phyloP scores from a whole-genome alignment of 352 stramenopile species.

The Hyaloperonospora arabidopsidis region DNA sequence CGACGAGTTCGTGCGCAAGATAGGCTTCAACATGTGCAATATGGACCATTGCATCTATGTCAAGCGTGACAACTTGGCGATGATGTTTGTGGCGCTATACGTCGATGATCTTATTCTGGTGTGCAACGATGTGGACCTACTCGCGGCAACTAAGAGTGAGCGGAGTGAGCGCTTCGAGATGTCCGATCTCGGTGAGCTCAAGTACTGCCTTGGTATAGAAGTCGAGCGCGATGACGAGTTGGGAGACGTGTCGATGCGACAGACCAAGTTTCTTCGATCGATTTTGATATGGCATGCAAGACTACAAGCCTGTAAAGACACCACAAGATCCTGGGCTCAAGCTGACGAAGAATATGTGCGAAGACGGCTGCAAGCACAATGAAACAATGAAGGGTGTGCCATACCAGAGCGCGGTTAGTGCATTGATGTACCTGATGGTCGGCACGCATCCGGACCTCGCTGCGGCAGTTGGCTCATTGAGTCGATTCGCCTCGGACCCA shows the following conservation, averaged over 20 bases:
- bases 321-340: neutral
- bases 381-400: too few species aligned
- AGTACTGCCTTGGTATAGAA: neutral
- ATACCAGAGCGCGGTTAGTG: neutral
- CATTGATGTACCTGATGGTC: neutral
- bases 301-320: neutral
- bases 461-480: neutral
- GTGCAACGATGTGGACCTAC: neutral
- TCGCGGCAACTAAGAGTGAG: neutral
- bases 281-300: neutral
- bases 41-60: neutral
- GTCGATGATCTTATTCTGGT: neutral
- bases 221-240: neutral
- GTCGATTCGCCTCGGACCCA: neutral
- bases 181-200: neutral
- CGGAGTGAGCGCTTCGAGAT: neutral
- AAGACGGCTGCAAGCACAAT: neutral
- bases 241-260: neutral
- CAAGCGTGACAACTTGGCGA: neutral
- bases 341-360: neutral
- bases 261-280: neutral
- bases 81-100: neutral
- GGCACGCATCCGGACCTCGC: neutral
- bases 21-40: neutral
- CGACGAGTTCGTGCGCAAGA: neutral